These are phyloP conservation scores for Penicillium occitanis DNA, from an alignment of 2,329 filamentous ascomycete species.

Conservation along the genomic window DNA sequence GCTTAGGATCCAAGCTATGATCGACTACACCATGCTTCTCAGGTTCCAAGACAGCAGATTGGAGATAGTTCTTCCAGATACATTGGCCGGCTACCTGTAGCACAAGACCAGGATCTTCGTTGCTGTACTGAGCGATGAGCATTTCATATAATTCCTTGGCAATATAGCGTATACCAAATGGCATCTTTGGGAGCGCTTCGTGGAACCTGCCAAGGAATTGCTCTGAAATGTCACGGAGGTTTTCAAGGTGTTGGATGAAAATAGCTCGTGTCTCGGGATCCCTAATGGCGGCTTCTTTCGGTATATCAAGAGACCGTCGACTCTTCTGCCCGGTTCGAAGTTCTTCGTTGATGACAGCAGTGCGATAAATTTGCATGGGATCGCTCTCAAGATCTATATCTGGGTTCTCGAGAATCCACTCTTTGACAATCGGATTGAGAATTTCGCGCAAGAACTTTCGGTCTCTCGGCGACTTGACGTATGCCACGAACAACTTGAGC, in stretches of 20 bases:
- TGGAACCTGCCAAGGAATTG: slow-evolving; percentile 82
- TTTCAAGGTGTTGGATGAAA: slow-evolving; percentile 92
- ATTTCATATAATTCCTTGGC: slow-evolving; percentile 81
- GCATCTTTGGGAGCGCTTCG: slow-evolving; percentile 81
- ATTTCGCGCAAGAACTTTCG: slow-evolving; percentile 88
- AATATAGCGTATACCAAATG: slow-evolving; percentile 87
- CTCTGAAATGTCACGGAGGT: slow-evolving; percentile 90
- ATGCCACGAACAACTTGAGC: slow-evolving; percentile 80
- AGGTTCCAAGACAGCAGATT: slow-evolving; percentile 82
- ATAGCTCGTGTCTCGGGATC: slow-evolving; percentile 88
- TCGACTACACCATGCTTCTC: slow-evolving; percentile 93
- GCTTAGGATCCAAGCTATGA: slow-evolving; percentile 80
- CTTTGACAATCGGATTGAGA: slow-evolving; percentile 78
- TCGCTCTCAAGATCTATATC: slow-evolving; percentile 93
- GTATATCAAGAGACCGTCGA: slow-evolving; percentile 76
- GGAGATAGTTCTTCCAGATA: slow-evolving; percentile 92
- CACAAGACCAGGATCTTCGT: slow-evolving; percentile 73
- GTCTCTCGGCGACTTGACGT: slow-evolving; percentile 86
- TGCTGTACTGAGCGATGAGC: slow-evolving; percentile 72
- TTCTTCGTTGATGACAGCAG: slow-evolving; percentile 95
- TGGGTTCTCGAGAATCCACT: slow-evolving; percentile 90
- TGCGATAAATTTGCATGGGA: slow-evolving; percentile 94
- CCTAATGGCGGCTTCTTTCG: slow-evolving; percentile 89
- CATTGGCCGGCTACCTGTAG: slow-evolving; percentile 85
- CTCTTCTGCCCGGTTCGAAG: slow-evolving; percentile 85